Percentiles rank a stretch among this genome's conserved stretches.
phyloP scores from a whole-genome alignment of 805 yeast species.

The Metschnikowia noctiluminum region DNA sequence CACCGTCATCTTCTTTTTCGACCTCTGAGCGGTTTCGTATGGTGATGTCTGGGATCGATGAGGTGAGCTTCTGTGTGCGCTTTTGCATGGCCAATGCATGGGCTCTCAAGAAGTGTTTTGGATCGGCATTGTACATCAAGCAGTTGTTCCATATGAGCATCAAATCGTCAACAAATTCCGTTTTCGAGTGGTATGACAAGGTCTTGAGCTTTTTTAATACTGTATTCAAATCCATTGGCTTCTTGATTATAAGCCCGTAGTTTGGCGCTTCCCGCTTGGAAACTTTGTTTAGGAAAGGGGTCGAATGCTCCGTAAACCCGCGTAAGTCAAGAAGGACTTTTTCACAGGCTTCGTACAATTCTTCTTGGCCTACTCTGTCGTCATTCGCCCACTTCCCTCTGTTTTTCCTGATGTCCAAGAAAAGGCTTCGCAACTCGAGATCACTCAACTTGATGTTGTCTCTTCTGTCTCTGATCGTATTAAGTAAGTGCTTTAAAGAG shows the following conservation, averaged over 20 bases:
- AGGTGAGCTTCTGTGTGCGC: slow-evolving; percentile 69
- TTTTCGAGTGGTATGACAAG: slow-evolving; percentile 78
- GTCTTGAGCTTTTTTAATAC: slow-evolving; percentile 85
- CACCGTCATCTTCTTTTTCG: slow-evolving; percentile 56
- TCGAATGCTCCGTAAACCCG: slow-evolving; percentile 92
- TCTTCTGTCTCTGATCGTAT: slow-evolving; percentile 73
- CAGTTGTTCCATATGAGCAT: slow-evolving; percentile 96
- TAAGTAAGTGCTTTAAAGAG: slow-evolving; percentile 70
- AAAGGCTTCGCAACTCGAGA: slow-evolving; percentile 74
- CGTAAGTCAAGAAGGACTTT: slow-evolving; percentile 88
- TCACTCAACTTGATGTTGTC: slow-evolving; percentile 75
- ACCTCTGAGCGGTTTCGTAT: slow-evolving; percentile 70
- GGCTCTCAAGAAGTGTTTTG: slow-evolving; percentile 82
- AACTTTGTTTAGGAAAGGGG: slow-evolving; percentile 94
- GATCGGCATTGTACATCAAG: slow-evolving; percentile 88
- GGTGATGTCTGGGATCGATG: slow-evolving; percentile 85
- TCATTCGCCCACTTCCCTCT: slow-evolving; percentile 98
- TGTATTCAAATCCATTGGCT: slow-evolving; percentile 95
- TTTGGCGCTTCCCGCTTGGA: slow-evolving; percentile 98
- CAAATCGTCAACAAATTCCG: slow-evolving; percentile 90
- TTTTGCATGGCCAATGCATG: slow-evolving; percentile 97
- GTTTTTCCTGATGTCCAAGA: slow-evolving; percentile 90
- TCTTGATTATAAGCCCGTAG: slow-evolving; percentile 82
- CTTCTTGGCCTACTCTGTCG: slow-evolving; percentile 95
- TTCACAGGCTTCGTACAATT: slow-evolving; percentile 94